Percentiles rank a stretch among this genome's conserved stretches.
Evolutionary conservation across 345 rosid genomes (phyloP).

Genomic region (Hirschfeldia incana): DNA sequence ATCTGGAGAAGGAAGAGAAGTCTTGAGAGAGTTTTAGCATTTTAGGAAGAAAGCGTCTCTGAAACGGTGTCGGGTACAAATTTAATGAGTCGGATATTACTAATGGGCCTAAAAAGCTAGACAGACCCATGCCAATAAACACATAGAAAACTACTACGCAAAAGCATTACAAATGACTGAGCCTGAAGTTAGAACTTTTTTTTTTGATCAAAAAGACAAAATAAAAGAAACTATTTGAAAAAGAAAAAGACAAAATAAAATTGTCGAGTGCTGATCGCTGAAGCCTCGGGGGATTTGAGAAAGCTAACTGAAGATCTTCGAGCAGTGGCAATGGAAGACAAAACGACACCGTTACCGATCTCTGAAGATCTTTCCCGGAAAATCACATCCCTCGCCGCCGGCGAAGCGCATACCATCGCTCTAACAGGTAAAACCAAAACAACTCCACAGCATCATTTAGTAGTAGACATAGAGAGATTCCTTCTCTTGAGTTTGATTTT

Average conservation of each 20-base stretch:
- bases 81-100: background rate
- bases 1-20: slow-evolving; percentile 29
- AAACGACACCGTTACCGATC: slow-evolving; percentile 5
- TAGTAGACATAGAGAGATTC: background rate
- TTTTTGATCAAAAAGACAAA: too few species aligned
- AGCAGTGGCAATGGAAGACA: slow-evolving; percentile 45
- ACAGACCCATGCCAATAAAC: too few species aligned
- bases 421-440: slow-evolving; percentile 53
- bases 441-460: background rate
- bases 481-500: background rate
- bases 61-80: too few species aligned
- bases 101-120: slow-evolving; percentile 1
- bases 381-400: slow-evolving; percentile 57
- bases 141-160: background rate
- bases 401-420: slow-evolving; percentile 84
- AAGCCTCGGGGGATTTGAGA: background rate
- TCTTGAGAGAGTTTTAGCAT: slow-evolving; percentile 18
- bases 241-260: background rate
- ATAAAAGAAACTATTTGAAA: too few species aligned
- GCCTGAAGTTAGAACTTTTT: too few species aligned
- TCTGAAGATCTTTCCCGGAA: slow-evolving; percentile 48
- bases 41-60: too few species aligned
- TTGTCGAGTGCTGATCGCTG: background rate
- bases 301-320: background rate
- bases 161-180: background rate